These are phyloP conservation scores for Erodium texanum DNA, from an alignment of 441 rosid species.

Conservation along the genomic window DNA sequence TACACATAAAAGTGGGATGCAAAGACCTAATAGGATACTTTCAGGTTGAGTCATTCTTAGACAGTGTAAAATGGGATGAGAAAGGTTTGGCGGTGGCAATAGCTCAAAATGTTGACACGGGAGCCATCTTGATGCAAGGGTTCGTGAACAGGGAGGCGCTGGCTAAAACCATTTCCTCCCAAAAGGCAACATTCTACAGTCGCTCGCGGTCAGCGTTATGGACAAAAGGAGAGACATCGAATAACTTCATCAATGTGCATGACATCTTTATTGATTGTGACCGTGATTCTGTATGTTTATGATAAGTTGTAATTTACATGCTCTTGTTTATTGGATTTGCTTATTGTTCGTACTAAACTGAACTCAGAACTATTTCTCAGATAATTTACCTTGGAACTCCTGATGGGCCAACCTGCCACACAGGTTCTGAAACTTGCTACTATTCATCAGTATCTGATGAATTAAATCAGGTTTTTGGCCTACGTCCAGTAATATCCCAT, in stretches of 20 bases:
- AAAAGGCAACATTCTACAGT: conserved; percentile 78
- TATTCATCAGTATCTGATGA: conserved; percentile 40
- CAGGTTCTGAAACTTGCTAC: conserved; percentile 74
- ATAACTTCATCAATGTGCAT: conserved; percentile 54
- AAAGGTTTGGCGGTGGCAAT: conserved; percentile 89
- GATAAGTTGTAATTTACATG: not conserved
- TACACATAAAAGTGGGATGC: not conserved
- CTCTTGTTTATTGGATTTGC: not conserved
- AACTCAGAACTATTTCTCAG: conserved; percentile 26
- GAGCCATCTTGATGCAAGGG: conserved; percentile 73
- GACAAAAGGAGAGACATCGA: conserved; percentile 83
- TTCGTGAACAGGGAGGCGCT: conserved; percentile 68
- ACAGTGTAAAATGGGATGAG: conserved; percentile 76
- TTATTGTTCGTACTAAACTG: not conserved
- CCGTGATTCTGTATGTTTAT: conserved; percentile 53
- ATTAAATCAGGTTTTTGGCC: conserved; percentile 18
- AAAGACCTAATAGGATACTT: conserved; percentile 19
- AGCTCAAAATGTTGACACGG: conserved; percentile 84
- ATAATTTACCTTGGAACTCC: conserved; percentile 78
- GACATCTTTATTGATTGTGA: conserved; percentile 52
- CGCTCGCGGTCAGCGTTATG: conserved; percentile 70
- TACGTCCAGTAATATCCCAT: too few relatives aligned
- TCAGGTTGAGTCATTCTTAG: conserved; percentile 60
- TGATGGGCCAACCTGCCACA: conserved; percentile 82
- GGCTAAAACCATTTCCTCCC: conserved; percentile 49